Evolutionary conservation across 805 yeast species (phyloP).

Genomic region (Kuraishia capsulata): DNA sequence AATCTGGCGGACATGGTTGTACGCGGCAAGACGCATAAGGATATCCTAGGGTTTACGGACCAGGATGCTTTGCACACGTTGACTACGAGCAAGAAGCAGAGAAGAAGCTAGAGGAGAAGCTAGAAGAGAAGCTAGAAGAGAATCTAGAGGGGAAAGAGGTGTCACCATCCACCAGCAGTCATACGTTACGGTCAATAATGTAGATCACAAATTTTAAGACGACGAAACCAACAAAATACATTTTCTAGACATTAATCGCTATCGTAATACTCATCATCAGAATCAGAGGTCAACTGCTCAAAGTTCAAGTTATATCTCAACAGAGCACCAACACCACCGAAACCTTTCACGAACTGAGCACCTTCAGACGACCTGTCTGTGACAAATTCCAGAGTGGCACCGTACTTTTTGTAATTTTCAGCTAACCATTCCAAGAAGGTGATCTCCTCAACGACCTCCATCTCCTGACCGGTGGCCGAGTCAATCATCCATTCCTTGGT

Average conservation of each 20-base stretch:
- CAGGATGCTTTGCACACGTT: conserved; percentile 62
- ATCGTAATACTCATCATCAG: conserved; percentile 82
- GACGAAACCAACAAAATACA: conserved; percentile 1
- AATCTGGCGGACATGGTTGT: conserved; percentile 74
- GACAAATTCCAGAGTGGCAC: conserved; percentile 94
- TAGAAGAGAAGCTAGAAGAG: too few relatives aligned
- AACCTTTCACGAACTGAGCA: conserved; percentile 95
- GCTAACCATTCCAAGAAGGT: conserved; percentile 96
- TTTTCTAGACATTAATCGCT: conserved; percentile 31
- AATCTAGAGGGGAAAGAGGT: too few relatives aligned
- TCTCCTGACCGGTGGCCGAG: conserved; percentile 80
- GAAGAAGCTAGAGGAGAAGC: too few relatives aligned
- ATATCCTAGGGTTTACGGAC: conserved; percentile 62
- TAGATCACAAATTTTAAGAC: background rate
- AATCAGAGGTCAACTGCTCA: conserved; percentile 85
- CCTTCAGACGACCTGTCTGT: conserved; percentile 97
- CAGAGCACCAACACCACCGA: conserved; percentile 98
- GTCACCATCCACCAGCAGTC: conserved; percentile 6
- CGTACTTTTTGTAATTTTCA: conserved; percentile 87
- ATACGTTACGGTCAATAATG: conserved; percentile 1
- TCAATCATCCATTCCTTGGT: conserved; percentile 73
- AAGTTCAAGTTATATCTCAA: conserved; percentile 95
- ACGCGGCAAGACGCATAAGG: conserved; percentile 47
- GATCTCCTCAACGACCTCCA: conserved; percentile 82
- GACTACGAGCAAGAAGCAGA: conserved; percentile 17